Base-by-base conservation (phyloP, 1,284 basidiomycete genomes). In the Leccinum fallax region DNA sequence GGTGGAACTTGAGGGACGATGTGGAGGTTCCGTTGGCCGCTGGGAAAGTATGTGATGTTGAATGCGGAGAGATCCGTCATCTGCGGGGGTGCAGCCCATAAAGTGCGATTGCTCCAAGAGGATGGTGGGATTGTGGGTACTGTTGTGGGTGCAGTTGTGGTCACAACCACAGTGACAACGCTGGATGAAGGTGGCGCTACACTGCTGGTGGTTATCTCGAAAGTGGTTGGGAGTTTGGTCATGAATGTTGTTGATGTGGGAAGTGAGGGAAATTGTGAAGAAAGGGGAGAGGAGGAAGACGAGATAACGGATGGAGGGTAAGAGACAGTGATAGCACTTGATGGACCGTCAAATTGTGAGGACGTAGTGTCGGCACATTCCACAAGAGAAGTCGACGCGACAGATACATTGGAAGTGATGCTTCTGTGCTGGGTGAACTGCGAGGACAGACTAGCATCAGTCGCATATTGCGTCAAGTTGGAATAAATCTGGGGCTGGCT, bases 41-140 rank as follows among this genome's bases (percentile, higher is more conserved):
- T 80, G 0, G 85, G 79, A 67, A 87, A 88, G 59, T 79, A 73
- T 19, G 84, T 80, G 62, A 92, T 73, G 55, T 84, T 83, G 79
- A 90, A 92, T 1, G 82, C 67, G 21, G 78, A 74, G 32, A 92
- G 79, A 69, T 90, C 82, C 0, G 81, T 79, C 77, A 89, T 84
- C 21, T 79, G 75, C 0, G 78, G 66, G 0, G 89, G 85, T 5
- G 78, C 73, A 2, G 76, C 61, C 89, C 89, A 92, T 21, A 71
- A 57, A 3, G 74, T 74, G 24, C 70, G 70, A 53, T 69, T 51
- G 49, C 63, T 63, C 53, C 67, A 65, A 26, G 58, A 46, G 11
- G 66, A 43, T 10, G 40, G 40, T 43, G 69, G 30, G 1, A 67
- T 51, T 1, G 69, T 40, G 2, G 68, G 52, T 8, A 65, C 54